Conservation (phyloP, 2,329 filamentous ascomycete species). For the Penicillium sp. region DNA sequence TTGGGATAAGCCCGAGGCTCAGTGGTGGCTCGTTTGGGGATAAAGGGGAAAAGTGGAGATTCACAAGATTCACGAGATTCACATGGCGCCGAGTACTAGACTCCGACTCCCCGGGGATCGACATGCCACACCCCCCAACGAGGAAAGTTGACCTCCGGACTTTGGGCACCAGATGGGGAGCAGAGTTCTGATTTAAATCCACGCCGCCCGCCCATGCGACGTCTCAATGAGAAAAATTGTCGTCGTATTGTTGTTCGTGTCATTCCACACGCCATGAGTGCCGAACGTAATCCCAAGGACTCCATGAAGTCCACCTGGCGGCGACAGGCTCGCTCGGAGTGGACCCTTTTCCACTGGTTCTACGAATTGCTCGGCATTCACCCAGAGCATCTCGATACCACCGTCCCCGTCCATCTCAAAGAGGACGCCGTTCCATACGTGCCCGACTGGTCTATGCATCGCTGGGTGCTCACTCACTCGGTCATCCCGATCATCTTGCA, state of each 20-base stretch:
- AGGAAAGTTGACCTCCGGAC: background rate
- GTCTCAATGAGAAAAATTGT: background rate
- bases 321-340: slow-evolving; percentile 26
- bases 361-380: slow-evolving; percentile 31
- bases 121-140: slow-evolving; percentile 6
- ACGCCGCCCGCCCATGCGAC: background rate
- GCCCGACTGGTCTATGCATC: slow-evolving; percentile 31
- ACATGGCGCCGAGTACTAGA: slow-evolving; percentile 22
- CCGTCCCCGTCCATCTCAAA: slow-evolving; percentile 27
- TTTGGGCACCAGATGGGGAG: background rate
- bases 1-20: background rate
- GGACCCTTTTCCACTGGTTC: slow-evolving; percentile 33
- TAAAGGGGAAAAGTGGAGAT: slow-evolving; percentile 17
- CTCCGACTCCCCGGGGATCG: slow-evolving; percentile 18
- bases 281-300: slow-evolving; percentile 30
- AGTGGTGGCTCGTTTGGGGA: slow-evolving; percentile 21
- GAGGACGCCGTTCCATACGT: slow-evolving; percentile 29
- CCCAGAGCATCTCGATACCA: slow-evolving; percentile 26
- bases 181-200: slow-evolving; percentile 19
- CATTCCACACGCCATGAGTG: slow-evolving; percentile 11
- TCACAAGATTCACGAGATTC: slow-evolving; percentile 15
- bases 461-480: slow-evolving; percentile 31
- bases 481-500: slow-evolving; percentile 29
- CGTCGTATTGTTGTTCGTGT: background rate
- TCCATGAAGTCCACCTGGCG: slow-evolving; percentile 37